Evolutionary conservation across 495 filamentous ascomycete species (phyloP).

Genomic region (Corynascus novoguineensis): DNA sequence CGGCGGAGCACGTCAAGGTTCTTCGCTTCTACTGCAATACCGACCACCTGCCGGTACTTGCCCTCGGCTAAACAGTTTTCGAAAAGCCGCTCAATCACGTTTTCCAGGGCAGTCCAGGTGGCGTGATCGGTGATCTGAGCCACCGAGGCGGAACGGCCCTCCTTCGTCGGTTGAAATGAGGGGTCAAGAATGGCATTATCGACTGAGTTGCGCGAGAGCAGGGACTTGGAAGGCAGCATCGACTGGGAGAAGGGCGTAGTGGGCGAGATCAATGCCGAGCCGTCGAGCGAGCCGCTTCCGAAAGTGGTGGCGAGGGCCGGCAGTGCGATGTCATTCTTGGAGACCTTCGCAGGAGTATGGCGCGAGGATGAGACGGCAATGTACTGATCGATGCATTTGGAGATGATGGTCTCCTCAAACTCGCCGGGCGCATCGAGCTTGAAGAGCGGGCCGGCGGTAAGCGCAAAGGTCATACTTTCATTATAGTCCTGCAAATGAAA

Average conservation of each 20-base stretch:
- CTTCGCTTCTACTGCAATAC: constrained; percentile 93
- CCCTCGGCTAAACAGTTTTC: constrained; percentile 82
- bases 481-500: constrained; percentile 98
- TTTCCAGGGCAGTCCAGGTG: constrained; percentile 67
- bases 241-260: constrained; percentile 93
- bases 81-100: constrained; percentile 81
- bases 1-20: constrained; percentile 83
- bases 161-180: constrained; percentile 51
- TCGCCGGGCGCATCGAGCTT: constrained; percentile 86
- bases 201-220: constrained; percentile 63
- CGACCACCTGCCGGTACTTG: constrained; percentile 94
- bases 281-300: constrained; percentile 53
- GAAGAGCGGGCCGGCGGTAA: constrained; percentile 93
- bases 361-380: constrained; percentile 75
- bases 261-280: constrained; percentile 69
- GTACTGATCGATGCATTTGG: constrained; percentile 97
- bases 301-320: constrained; percentile 73
- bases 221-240: constrained; percentile 80
- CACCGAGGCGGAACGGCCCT: constrained; percentile 45
- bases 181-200: constrained; percentile 57
- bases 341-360: constrained; percentile 47
- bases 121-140: constrained; percentile 39
- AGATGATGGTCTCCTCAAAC: constrained; percentile 98
- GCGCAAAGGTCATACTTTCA: constrained; percentile 97
- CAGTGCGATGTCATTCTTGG: constrained; percentile 47